Conservation (phyloP, 177 flowering plant genomes). For the Vitis hybrid region DNA sequence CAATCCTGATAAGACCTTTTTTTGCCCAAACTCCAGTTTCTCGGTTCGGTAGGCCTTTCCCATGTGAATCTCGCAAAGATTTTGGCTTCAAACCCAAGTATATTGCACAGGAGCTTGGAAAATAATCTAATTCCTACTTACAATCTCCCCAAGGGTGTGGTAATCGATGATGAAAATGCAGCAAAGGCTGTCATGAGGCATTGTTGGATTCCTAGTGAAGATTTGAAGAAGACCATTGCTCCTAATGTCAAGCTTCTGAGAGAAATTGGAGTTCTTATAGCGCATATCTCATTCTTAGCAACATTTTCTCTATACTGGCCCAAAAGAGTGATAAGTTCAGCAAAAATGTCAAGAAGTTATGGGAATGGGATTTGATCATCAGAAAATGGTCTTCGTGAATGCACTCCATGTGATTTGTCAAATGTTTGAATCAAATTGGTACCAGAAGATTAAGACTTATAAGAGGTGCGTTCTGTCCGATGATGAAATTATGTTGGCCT, state of each 20-base stretch:
- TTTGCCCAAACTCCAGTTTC: conserved; percentile 5
- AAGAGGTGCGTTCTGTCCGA: no score
- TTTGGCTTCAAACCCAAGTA: background rate
- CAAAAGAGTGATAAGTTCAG: background rate
- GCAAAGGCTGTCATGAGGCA: background rate
- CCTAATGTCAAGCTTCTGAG: conserved; percentile 1
- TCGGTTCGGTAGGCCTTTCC: background rate
- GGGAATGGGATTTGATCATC: conserved; percentile 12
- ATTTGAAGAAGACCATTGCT: background rate
- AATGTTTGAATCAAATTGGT: background rate
- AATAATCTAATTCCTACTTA: background rate
- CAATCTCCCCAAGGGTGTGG: background rate
- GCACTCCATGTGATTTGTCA: background rate
- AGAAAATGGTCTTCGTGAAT: background rate
- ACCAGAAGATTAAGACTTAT: background rate
- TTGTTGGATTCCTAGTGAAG: no score
- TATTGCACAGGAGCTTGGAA: background rate
- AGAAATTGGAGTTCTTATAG: conserved; percentile 3
- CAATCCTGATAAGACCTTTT: background rate
- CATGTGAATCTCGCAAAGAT: background rate
- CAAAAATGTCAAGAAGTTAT: background rate
- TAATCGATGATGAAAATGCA: background rate
- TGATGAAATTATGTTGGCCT: no score
- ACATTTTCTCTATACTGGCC: background rate
- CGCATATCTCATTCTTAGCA: background rate